Percentiles rank a stretch among this genome's conserved stretches.
Conservation (phyloP, 2,329 filamentous ascomycete species). For the Colletotrichum tanaceti region DNA sequence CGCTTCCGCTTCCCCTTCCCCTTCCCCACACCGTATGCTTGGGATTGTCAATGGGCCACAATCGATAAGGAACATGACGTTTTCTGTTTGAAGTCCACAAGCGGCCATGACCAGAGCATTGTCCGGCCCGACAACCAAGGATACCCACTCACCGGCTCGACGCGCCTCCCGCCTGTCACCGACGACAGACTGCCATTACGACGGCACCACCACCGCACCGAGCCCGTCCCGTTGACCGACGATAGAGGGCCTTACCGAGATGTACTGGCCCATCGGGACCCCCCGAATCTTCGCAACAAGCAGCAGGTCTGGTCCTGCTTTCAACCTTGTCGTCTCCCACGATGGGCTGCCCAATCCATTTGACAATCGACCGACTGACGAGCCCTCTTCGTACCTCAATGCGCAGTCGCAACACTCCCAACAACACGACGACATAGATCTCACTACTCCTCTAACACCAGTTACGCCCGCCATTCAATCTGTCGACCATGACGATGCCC, state of each 20-base stretch:
- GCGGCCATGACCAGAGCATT: conserved; percentile 37
- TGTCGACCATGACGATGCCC: conserved; percentile 65
- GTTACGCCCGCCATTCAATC: conserved; percentile 68
- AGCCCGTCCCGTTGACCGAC: neutral
- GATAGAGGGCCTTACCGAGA: conserved; percentile 56
- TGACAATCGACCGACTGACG: conserved; percentile 47
- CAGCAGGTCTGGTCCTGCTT: conserved; percentile 67
- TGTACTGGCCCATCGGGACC: conserved; percentile 93
- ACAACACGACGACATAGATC: conserved; percentile 51
- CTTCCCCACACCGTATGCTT: neutral
- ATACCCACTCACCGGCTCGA: conserved; percentile 20
- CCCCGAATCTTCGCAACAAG: conserved; percentile 85
- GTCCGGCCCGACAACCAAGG: conserved; percentile 25
- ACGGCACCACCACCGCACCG: conserved; percentile 11
- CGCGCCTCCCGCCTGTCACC: conserved; percentile 4
- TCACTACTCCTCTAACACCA: conserved; percentile 59
- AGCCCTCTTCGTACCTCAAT: conserved; percentile 40
- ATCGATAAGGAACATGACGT: conserved; percentile 18
- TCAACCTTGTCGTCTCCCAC: conserved; percentile 66
- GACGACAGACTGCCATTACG: conserved; percentile 23
- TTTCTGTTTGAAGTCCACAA: conserved; percentile 18
- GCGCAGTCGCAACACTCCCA: conserved; percentile 45
- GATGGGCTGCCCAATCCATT: conserved; percentile 65
- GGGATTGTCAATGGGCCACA: neutral
- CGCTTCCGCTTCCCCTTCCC: neutral